A percentile compares a stretch with the other conserved stretches of the same genome.
phyloP scores from a whole-genome alignment of 352 stramenopile species.

The Globisporangium echinulatum region DNA sequence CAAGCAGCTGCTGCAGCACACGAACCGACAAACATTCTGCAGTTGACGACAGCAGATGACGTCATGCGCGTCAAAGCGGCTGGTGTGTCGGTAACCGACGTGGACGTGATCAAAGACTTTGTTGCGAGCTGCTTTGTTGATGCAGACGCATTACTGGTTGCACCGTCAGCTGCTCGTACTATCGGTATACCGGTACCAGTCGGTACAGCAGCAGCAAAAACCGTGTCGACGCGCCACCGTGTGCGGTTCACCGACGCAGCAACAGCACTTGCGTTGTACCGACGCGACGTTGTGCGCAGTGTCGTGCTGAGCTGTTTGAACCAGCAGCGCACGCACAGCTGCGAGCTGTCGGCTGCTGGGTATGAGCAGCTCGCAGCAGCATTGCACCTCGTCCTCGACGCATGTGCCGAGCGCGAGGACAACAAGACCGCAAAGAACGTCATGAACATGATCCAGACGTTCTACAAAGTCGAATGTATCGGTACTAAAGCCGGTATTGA shows the following conservation, averaged over 20 bases:
- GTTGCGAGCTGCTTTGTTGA: constrained; percentile 77
- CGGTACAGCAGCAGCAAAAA: constrained; percentile 7
- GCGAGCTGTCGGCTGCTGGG: constrained; percentile 46
- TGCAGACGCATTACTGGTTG: constrained; percentile 34
- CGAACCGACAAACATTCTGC: constrained; percentile 49
- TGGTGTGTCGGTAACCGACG: constrained; percentile 57
- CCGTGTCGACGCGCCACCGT: constrained; percentile 42
- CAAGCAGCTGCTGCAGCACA: constrained; percentile 16
- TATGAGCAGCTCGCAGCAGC: constrained; percentile 48
- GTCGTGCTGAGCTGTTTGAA: constrained; percentile 58
- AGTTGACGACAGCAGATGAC: constrained; percentile 32
- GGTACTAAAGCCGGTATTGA: no score
- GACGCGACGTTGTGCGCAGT: constrained; percentile 55
- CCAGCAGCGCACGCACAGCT: constrained; percentile 54
- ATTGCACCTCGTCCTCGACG: constrained; percentile 56
- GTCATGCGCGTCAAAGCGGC: constrained; percentile 43
- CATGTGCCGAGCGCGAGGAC: constrained; percentile 55
- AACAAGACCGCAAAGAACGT: constrained; percentile 59
- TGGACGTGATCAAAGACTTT: constrained; percentile 85
- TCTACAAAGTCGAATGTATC: constrained; percentile 28
- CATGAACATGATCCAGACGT: constrained; percentile 86
- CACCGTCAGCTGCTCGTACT: not conserved
- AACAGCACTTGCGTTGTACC: constrained; percentile 54
- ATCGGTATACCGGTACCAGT: not conserved
- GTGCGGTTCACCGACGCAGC: constrained; percentile 56